phyloP scores from a whole-genome alignment of 2,329 filamentous ascomycete genomes.

The Rhynchosporium graminicola region DNA sequence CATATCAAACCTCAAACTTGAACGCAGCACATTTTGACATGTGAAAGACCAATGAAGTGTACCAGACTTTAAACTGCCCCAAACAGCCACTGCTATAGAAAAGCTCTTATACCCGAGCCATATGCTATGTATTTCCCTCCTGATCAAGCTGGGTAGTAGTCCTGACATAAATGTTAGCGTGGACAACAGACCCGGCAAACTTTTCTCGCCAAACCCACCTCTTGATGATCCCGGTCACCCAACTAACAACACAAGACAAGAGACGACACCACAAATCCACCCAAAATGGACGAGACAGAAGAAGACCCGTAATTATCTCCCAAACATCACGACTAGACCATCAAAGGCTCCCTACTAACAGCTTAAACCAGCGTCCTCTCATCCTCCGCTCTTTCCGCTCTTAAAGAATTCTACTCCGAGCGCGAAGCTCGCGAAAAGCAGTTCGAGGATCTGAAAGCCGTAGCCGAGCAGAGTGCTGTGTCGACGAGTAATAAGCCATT shows the following conservation, averaged over 20 bases:
- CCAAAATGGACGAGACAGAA: constrained; percentile 23
- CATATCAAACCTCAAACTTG: constrained; percentile 19
- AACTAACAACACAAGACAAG: constrained; percentile 3
- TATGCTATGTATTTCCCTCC: neutral
- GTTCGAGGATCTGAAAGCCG: constrained; percentile 67
- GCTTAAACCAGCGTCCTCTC: constrained; percentile 59
- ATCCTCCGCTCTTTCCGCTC: constrained; percentile 63
- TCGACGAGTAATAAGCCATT: constrained; percentile 35
- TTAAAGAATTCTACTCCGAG: constrained; percentile 74
- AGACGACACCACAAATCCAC: neutral
- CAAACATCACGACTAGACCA: neutral
- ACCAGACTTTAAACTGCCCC: no score
- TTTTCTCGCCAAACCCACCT: constrained; percentile 12
- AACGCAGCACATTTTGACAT: neutral
- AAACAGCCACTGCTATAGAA: no score
- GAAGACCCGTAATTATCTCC: constrained; percentile 27
- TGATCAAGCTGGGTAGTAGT: neutral
- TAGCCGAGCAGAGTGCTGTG: constrained; percentile 54
- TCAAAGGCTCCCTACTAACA: neutral
- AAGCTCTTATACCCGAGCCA: no score
- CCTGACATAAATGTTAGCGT: neutral
- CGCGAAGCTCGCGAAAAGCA: constrained; percentile 65
- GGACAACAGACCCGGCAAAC: constrained; percentile 15
- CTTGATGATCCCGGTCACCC: neutral
- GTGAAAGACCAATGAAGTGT: neutral